Conservation (phyloP, 495 filamentous ascomycete species). For the Gamarada debralockiae region DNA sequence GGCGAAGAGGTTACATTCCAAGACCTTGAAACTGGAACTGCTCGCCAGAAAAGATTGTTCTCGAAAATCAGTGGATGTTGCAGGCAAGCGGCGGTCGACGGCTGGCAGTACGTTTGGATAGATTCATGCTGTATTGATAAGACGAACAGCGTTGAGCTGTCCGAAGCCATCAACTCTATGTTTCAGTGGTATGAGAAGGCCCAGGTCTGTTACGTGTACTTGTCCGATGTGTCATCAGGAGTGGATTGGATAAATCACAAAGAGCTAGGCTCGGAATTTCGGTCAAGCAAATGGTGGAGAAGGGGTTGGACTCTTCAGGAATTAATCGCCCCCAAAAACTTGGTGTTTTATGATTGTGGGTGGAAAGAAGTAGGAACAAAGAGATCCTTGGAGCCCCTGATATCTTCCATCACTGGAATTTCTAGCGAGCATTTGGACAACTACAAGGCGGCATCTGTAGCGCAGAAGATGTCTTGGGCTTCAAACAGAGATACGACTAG, state of each 20-base stretch:
- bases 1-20: slow-evolving; percentile 28
- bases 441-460: neutral
- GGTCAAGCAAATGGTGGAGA: neutral
- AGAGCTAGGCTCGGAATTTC: neutral
- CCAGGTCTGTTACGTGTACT: slow-evolving; percentile 20
- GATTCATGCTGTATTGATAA: slow-evolving; percentile 33
- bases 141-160: slow-evolving; percentile 27
- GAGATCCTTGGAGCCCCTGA: neutral
- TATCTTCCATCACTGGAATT: neutral
- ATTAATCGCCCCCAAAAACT: neutral
- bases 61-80: neutral
- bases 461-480: neutral
- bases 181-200: slow-evolving; percentile 3
- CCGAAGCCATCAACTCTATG: too few species aligned
- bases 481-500: neutral
- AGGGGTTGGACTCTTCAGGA: neutral
- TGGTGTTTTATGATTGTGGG: neutral
- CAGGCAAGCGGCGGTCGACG: neutral
- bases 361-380: neutral
- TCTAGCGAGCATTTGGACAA: too few species aligned
- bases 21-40: slow-evolving; percentile 15
- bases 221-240: slow-evolving; percentile 8
- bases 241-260: neutral
- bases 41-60: slow-evolving; percentile 2
- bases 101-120: slow-evolving; percentile 29